phyloP scores from a whole-genome alignment of 2,329 filamentous ascomycete genomes.

The Calonectria pseudoreteaudii region DNA sequence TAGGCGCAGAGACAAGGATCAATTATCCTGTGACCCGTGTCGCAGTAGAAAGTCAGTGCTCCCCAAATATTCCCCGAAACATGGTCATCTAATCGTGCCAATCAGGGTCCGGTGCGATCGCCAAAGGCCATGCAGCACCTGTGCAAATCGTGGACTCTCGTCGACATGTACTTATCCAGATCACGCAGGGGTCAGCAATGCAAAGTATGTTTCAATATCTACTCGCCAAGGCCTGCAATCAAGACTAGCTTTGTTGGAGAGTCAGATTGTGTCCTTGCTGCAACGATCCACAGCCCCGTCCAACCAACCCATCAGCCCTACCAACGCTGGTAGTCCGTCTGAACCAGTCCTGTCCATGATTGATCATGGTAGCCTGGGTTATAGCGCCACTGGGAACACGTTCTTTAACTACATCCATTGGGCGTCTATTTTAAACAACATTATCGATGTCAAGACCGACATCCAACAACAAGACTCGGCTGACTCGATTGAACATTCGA shows the following conservation, averaged over 20 bases:
- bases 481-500: not conserved
- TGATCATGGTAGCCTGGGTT: not conserved
- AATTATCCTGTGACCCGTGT: not conserved
- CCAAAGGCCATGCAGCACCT: not conserved
- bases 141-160: not conserved
- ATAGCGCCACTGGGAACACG: not conserved
- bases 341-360: not conserved
- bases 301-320: not conserved
- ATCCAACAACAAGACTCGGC: not conserved
- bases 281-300: not conserved
- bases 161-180: not conserved
- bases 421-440: not conserved
- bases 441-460: not conserved
- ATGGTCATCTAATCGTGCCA: not conserved
- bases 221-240: not conserved
- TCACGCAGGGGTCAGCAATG: not conserved
- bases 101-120: not conserved
- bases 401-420: not conserved
- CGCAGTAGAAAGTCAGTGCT: not conserved
- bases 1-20: constrained; percentile 6
- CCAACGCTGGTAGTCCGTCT: not conserved
- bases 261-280: not conserved
- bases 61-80: not conserved
- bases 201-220: not conserved
- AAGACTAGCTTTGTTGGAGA: not conserved